Percentiles rank a stretch among this genome's conserved stretches.
These are phyloP conservation scores for Peniophora sp. DNA, from an alignment of 1,284 basidiomycete species.

Conservation along the genomic window DNA sequence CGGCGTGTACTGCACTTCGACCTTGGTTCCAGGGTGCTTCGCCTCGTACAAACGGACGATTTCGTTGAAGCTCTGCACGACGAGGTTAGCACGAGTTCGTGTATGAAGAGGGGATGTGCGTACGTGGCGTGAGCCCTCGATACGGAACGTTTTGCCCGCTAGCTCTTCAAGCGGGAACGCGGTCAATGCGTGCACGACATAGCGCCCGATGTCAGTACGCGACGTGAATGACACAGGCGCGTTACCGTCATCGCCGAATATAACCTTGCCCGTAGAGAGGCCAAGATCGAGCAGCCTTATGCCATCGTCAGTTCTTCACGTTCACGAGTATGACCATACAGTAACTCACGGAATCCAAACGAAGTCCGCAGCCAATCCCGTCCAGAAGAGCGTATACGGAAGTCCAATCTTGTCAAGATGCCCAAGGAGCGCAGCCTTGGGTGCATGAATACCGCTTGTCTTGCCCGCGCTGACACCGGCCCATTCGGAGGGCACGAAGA, in stretches of 20 bases:
- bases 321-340: background rate
- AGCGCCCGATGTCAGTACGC: slow-evolving; percentile 11
- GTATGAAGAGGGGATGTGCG: background rate
- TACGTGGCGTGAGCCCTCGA: slow-evolving; percentile 13
- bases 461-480: slow-evolving; percentile 1
- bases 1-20: slow-evolving; percentile 7
- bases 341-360: slow-evolving; percentile 6
- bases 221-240: slow-evolving; percentile 6
- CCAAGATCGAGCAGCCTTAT: slow-evolving; percentile 3
- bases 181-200: slow-evolving; percentile 12
- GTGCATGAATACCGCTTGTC: background rate
- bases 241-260: slow-evolving; percentile 6
- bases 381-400: slow-evolving; percentile 5
- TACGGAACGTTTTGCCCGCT: slow-evolving; percentile 6
- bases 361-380: slow-evolving; percentile 7
- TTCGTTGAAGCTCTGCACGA: slow-evolving; percentile 9
- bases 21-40: slow-evolving; percentile 11
- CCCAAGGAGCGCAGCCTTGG: slow-evolving; percentile 1
- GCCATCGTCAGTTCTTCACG: background rate
- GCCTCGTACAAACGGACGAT: slow-evolving; percentile 7
- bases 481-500: slow-evolving; percentile 10
- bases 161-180: slow-evolving; percentile 8
- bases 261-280: slow-evolving; percentile 2
- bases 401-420: slow-evolving; percentile 4
- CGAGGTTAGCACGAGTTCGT: background rate